Evolutionary conservation across 805 yeast genomes (phyloP), one percentile per base, ranked within the genome.

Genomic region (Candida endomychidarum): DNA sequence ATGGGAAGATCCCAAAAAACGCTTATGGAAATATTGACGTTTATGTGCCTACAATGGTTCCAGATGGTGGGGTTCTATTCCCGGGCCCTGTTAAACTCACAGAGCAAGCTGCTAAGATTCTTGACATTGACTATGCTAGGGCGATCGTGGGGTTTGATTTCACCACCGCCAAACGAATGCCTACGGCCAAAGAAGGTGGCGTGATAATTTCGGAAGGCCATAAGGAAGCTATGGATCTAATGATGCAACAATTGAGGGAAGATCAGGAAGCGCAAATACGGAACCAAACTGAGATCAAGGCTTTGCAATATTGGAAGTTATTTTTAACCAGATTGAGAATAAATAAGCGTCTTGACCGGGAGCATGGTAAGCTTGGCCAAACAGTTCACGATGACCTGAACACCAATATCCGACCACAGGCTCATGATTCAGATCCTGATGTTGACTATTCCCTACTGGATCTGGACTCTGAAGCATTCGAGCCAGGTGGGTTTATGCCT

Each of bases 111-210:
- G 95, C 95, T 0, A 75, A 74, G 42, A 54, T 80, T 0, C 52
- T 90, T 8, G 78, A 75, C 0, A 72, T 91, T 5, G 96, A 87
- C 48, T 88, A 72, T 64, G 97, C 96, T 0, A 81, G 79, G 34
- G 98, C 97, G 0, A 90, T 89, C 2, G 81, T 83, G 2, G 87
- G 90, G 0, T 91, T 93, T 63, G 93, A 87, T 41, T 93, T 86
- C 61, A 74, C 70, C 20, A 60, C 63, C 30, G 28, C 46, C 7
- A 54, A 54, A 23, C 52, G 65, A n/a, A 49, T 56, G 2, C 80
- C 84, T 0, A 80, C 78, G 8, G 91, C 95, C 0, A 67, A 70
- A 38, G 74, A 80, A 29, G 79, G 81, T 4, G 98, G 98, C 2
- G 75, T 88, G 18, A 83, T 93, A 1, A 82, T 89, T 5, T 82